Evolutionary conservation across 2,329 filamentous ascomycete species (phyloP), one percentile per base, ranked within the genome.

Genomic region (Aspergillus vadensis): DNA sequence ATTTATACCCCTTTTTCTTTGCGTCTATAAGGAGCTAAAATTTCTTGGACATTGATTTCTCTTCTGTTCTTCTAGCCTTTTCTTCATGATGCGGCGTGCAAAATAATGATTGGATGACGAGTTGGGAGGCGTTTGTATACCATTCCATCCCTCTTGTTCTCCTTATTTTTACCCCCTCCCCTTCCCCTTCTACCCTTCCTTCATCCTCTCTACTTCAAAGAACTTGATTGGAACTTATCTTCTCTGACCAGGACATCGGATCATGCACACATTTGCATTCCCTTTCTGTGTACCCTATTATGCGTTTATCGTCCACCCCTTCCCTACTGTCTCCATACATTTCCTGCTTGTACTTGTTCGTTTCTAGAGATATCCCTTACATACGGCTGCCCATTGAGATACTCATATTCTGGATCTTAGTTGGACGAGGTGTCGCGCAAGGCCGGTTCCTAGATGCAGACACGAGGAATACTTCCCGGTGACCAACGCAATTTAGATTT

Each of bases 1-100:
- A 27, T 56, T 58, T 67, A 67, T 66, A 63, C 61, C 63, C 65
- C 65, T 52, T 53, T 55, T 65, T 36, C 32, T 36, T 59, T 56
- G 60, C 60, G 62, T 59, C 62, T 63, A 55, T 57, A 51, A 54
- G 50, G 61, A 50, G 58, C 59, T 60, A 53, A 38, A 59, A 55
- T 58, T 49, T 59, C 58, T 66, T 60, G 61, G 50, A 63, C 50
- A 49, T 30, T 21, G 25, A 51, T 59, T 55, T 53, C 14, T 14
- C n/a, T 21, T 44, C 17, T 44, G n/a, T 43, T 43, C 10, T 44
- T 44, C 17, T 44, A 21, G 17, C 19, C 17, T 14, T 7, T 44
- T 44, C 9, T 44, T 23, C 19, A 44, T 44, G 41, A 61, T 59
- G 59, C 38, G 55, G 48, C 43, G 56, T 48, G 27, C 51, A 47